These are phyloP conservation scores for Diutina siamensis DNA, from an alignment of 1,139 yeast genomes.

Conservation along the genomic window DNA sequence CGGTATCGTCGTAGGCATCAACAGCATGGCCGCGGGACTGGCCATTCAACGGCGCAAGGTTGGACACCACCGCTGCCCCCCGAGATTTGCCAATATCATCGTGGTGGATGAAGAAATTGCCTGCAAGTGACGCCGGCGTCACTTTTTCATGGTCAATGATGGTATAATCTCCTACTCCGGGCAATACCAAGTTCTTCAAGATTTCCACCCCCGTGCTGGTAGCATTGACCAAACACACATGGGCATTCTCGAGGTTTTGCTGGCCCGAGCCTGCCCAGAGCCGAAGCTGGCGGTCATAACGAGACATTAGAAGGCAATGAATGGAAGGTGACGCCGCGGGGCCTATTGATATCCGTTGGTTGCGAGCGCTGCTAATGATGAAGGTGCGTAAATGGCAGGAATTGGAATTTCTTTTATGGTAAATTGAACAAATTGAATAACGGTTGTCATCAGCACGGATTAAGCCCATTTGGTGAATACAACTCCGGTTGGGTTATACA, in stretches of 20 bases:
- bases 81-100: slow-evolving; percentile 33
- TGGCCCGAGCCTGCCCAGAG: slow-evolving; percentile 85
- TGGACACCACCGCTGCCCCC: slow-evolving; percentile 26
- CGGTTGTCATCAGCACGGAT: too few species aligned
- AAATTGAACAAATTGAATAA: too few species aligned
- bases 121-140: slow-evolving; percentile 30
- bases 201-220: slow-evolving; percentile 55
- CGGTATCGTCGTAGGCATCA: slow-evolving; percentile 12
- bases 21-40: slow-evolving; percentile 34
- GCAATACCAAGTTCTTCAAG: slow-evolving; percentile 66
- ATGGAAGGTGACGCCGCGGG: too few species aligned
- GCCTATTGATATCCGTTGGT: too few species aligned
- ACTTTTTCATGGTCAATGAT: slow-evolving; percentile 41
- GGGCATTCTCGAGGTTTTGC: slow-evolving; percentile 41
- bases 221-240: slow-evolving; percentile 52
- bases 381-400: too few species aligned
- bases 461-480: too few species aligned
- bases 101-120: slow-evolving; percentile 50
- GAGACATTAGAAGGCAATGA: too few species aligned
- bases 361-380: too few species aligned
- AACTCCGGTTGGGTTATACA: too few species aligned
- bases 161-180: slow-evolving; percentile 66
- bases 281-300: slow-evolving; percentile 78
- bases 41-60: slow-evolving; percentile 46
- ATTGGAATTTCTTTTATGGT: too few species aligned